A percentile compares a stretch with the other conserved stretches of the same genome.
These are phyloP conservation scores for Croton setiger DNA, from an alignment of 441 rosid species.

Conservation along the genomic window DNA sequence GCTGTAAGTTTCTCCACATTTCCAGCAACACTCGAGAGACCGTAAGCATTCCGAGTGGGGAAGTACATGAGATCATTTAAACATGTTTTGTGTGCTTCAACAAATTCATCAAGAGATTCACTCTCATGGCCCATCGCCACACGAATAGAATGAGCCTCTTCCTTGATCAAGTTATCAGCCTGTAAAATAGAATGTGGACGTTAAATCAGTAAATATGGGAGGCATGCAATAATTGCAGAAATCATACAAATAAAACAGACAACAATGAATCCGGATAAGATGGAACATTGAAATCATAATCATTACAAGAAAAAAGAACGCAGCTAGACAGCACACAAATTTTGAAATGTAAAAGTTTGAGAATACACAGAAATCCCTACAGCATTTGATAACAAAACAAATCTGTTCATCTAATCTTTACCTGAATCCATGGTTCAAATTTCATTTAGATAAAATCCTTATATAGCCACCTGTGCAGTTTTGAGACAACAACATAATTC, in stretches of 20 bases:
- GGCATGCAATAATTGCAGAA: not conserved
- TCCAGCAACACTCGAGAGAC: constrained; percentile 93
- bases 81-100: constrained; percentile 86
- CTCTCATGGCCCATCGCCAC: constrained; percentile 88
- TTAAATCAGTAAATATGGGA: constrained; percentile 6
- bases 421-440: not conserved
- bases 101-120: constrained; percentile 77
- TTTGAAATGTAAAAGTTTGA: not conserved
- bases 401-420: not conserved
- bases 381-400: not conserved
- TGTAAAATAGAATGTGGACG: constrained; percentile 27
- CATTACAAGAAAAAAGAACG: not conserved
- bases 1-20: constrained; percentile 86
- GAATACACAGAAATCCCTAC: not conserved
- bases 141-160: constrained; percentile 67
- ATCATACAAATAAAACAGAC: not conserved
- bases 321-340: not conserved
- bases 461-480: not conserved
- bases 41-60: constrained; percentile 85
- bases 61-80: constrained; percentile 94
- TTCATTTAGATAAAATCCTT: not conserved
- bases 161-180: constrained; percentile 73
- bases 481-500: not conserved
- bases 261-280: not conserved
- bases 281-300: not conserved